phyloP scores from a whole-genome alignment of 129 eudicot species.

The Gnaphalium uliginosum region DNA sequence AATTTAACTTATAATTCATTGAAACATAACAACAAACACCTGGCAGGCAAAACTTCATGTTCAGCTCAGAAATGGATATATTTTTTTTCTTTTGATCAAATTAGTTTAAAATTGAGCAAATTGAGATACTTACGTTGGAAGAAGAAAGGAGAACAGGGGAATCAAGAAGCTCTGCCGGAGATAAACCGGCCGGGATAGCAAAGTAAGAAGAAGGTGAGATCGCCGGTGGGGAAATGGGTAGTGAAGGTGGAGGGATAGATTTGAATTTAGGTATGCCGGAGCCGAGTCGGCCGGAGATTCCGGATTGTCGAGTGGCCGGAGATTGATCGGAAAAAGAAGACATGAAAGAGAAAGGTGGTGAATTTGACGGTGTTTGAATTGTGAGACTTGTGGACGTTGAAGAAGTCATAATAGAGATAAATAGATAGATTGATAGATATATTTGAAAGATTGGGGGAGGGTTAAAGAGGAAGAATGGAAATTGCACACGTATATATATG shows the following conservation, averaged over 20 bases:
- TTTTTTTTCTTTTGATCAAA: neutral
- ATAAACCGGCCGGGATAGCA: constrained; percentile 75
- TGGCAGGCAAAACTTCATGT: neutral
- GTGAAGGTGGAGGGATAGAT: constrained; percentile 76
- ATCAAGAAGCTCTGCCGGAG: constrained; percentile 78
- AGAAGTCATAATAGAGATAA: constrained; percentile 36
- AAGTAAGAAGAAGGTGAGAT: constrained; percentile 79
- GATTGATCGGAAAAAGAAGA: constrained; percentile 57
- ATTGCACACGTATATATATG: constrained; percentile 34
- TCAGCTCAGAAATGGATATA: neutral
- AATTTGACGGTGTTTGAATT: constrained; percentile 27
- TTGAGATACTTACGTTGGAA: constrained; percentile 48
- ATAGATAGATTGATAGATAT: neutral
- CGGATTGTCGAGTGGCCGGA: constrained; percentile 20
- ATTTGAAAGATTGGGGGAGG: constrained; percentile 5
- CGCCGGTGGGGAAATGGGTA: constrained; percentile 70
- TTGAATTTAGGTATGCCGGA: constrained; percentile 83
- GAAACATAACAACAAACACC: neutral
- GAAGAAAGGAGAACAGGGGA: constrained; percentile 81
- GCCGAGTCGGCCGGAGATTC: constrained; percentile 61
- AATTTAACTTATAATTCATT: constrained; percentile 1
- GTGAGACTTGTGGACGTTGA: constrained; percentile 38
- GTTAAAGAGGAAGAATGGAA: constrained; percentile 25
- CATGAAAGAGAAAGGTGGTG: constrained; percentile 45
- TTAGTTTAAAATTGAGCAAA: neutral